Conservation (phyloP, 208 protist genomes). For the Leishmania turanica region DNA sequence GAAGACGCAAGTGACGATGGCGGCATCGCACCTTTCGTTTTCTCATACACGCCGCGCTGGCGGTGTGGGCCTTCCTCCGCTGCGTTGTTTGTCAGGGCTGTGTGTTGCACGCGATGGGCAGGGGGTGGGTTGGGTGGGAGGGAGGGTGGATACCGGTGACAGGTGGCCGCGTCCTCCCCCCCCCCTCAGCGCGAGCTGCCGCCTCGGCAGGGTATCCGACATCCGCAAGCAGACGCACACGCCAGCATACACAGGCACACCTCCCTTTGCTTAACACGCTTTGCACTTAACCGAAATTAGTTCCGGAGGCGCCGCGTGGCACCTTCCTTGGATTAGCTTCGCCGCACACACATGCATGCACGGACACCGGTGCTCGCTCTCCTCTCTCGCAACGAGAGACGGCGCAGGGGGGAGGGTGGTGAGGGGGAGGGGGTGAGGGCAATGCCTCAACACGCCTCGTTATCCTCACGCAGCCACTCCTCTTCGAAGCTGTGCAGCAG, state of each 20-base stretch:
- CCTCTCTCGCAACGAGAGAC: background rate
- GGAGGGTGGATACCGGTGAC: background rate
- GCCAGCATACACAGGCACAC: background rate
- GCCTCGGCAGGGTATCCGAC: background rate
- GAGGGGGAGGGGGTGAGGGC: background rate
- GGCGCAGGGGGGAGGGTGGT: background rate
- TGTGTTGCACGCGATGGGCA: background rate
- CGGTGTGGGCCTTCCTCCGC: background rate
- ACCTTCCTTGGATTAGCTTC: background rate
- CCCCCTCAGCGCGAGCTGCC: background rate
- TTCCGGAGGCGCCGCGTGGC: background rate
- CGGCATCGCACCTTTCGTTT: background rate
- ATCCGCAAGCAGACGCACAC: background rate
- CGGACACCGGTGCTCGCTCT: background rate
- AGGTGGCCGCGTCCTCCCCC: background rate
- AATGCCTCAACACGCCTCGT: constrained; percentile 39
- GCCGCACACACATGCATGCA: background rate
- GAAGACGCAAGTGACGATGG: background rate
- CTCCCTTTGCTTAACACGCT: background rate
- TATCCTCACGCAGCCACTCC: constrained; percentile 84
- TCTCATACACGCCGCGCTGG: background rate
- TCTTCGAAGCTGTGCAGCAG: constrained; percentile 87
- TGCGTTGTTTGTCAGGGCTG: background rate
- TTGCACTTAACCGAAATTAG: background rate
- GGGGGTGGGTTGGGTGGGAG: background rate